A percentile compares a stretch with the other conserved stretches of the same genome.
Evolutionary conservation across 495 filamentous ascomycete genomes (phyloP).

Genomic region (Corynascus novoguineensis): DNA sequence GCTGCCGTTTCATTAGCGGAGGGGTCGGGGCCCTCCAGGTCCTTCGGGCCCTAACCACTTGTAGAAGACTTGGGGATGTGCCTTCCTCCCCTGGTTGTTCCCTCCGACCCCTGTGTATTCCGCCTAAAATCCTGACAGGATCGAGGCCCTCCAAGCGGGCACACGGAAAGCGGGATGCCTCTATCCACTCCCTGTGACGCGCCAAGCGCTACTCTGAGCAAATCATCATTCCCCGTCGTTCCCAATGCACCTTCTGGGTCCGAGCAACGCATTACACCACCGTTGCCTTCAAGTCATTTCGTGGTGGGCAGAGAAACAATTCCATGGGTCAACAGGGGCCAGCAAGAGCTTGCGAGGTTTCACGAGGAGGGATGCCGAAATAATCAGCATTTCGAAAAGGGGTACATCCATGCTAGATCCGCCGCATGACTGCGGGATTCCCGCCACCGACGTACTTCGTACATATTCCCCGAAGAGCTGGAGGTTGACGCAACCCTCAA

Average conservation of each 20-base stretch:
- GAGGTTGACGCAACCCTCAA: not conserved
- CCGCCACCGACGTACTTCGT: not conserved
- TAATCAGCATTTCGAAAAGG: not conserved
- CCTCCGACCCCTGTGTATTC: not conserved
- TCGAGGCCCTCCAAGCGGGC: not conserved
- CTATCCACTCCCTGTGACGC: not conserved
- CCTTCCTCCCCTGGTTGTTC: not conserved
- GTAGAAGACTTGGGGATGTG: not conserved
- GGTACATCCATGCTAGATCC: not conserved
- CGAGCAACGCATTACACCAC: not conserved
- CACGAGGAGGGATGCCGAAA: not conserved
- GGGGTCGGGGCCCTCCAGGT: too few relatives aligned
- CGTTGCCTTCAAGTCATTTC: too few relatives aligned
- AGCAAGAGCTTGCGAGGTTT: not conserved
- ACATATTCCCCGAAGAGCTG: not conserved
- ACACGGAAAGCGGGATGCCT: constrained; percentile 1
- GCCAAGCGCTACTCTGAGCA: too few relatives aligned
- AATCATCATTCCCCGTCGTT: not conserved
- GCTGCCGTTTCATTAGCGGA: too few relatives aligned
- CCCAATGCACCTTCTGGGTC: not conserved
- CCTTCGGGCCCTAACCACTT: too few relatives aligned
- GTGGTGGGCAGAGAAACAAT: not conserved
- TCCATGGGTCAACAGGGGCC: not conserved
- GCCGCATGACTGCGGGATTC: not conserved
- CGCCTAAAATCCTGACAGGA: not conserved